These are phyloP conservation scores for Aspergillus candidus DNA, from an alignment of 2,329 filamentous ascomycete species.

Conservation along the genomic window DNA sequence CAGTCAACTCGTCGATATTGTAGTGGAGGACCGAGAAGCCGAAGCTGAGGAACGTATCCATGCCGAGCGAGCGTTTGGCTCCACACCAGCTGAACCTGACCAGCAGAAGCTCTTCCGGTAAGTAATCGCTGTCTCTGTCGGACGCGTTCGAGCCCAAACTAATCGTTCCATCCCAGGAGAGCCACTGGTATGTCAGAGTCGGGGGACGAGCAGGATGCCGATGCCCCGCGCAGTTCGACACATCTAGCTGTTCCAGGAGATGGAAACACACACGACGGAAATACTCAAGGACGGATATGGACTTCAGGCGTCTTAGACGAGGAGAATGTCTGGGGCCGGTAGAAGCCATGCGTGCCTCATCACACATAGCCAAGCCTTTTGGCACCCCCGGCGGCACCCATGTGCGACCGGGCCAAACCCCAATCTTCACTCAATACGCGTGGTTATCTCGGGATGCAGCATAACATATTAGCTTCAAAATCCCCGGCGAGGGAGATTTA, in stretches of 20 bases:
- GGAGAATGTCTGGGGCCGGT: constrained; percentile 33
- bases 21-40: constrained; percentile 58
- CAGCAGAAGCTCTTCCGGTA: constrained; percentile 26
- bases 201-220: no score
- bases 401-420: no score
- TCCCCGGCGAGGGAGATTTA: background rate
- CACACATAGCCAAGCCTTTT: no score
- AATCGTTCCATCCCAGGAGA: constrained; percentile 6
- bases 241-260: background rate
- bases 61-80: constrained; percentile 56
- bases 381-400: no score
- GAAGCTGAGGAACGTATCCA: constrained; percentile 58
- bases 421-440: no score
- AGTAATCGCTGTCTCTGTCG: constrained; percentile 11
- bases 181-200: no score
- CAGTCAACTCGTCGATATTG: constrained; percentile 61
- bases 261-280: constrained; percentile 7
- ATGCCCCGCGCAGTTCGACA: no score
- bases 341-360: constrained; percentile 3
- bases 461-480: no score
- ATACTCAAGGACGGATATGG: constrained; percentile 15
- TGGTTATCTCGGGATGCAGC: no score
- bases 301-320: constrained; percentile 31
- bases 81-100: constrained; percentile 52
- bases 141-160: constrained; percentile 8